Evolutionary conservation across 306 rosid genomes (phyloP).

Genomic region (Prunus mume): DNA sequence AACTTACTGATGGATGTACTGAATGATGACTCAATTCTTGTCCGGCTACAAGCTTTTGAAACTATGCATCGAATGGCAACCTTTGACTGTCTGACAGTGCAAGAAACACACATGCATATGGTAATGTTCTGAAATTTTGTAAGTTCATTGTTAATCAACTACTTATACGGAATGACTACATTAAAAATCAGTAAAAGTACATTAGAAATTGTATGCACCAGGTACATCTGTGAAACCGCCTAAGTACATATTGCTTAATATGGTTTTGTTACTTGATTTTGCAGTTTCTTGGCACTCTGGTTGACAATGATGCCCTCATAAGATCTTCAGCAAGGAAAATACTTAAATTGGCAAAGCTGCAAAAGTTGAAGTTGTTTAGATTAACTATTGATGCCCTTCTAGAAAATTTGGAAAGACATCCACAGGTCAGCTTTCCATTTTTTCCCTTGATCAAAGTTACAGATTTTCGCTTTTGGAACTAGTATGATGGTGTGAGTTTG

Average conservation of each 20-base stretch:
- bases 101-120: constrained; percentile 69
- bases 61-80: constrained; percentile 74
- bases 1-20: constrained; percentile 62
- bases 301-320: constrained; percentile 43
- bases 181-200: neutral
- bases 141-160: neutral
- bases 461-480: neutral
- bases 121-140: constrained; percentile 37
- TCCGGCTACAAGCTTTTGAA: constrained; percentile 72
- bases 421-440: constrained; percentile 49
- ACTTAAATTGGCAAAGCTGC: constrained; percentile 61
- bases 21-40: constrained; percentile 66
- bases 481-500: neutral
- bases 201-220: neutral
- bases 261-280: constrained; percentile 26
- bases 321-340: constrained; percentile 61
- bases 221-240: neutral
- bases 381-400: constrained; percentile 56
- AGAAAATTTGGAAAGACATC: constrained; percentile 50
- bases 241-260: neutral
- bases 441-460: neutral
- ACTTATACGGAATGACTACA: neutral
- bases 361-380: constrained; percentile 42
- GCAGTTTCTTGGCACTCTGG: constrained; percentile 76
- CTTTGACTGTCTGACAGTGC: constrained; percentile 51